Conservation (phyloP, 1,284 basidiomycete genomes). For the Cryptococcus jaspeensis region DNA sequence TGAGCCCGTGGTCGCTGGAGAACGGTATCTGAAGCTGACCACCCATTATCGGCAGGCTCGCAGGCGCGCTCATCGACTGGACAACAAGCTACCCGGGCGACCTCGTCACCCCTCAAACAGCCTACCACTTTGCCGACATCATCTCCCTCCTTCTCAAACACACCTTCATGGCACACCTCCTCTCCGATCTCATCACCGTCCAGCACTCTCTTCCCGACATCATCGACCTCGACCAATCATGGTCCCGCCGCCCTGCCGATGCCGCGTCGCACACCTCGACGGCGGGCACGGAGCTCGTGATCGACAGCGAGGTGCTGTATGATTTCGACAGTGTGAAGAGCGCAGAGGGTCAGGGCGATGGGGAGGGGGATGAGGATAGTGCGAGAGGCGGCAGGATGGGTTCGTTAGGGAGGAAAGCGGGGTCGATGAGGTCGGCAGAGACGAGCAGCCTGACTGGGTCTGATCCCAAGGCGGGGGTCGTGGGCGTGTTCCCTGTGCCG, state of each 20-base stretch:
- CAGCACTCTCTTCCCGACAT: constrained; percentile 27
- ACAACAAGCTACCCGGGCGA: constrained; percentile 46
- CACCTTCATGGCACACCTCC: constrained; percentile 45
- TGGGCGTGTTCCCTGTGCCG: background rate
- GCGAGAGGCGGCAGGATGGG: background rate
- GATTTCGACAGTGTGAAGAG: constrained; percentile 20
- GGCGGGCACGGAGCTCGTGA: constrained; percentile 11
- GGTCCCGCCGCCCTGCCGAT: constrained; percentile 27
- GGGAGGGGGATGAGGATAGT: background rate
- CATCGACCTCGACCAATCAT: constrained; percentile 41
- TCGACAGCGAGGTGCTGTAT: constrained; percentile 25
- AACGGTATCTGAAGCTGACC: background rate
- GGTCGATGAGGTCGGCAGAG: constrained; percentile 11
- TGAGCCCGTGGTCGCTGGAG: constrained; percentile 15
- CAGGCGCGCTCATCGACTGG: constrained; percentile 47
- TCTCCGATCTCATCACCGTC: constrained; percentile 38
- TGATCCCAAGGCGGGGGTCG: background rate
- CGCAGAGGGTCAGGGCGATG: constrained; percentile 1
- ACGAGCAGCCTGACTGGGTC: constrained; percentile 14
- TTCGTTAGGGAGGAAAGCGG: background rate
- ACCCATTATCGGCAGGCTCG: constrained; percentile 26
- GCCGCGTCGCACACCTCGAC: background rate
- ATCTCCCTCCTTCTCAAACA: constrained; percentile 36
- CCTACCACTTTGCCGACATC: constrained; percentile 30
- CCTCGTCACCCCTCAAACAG: constrained; percentile 27